These are phyloP conservation scores for Pugionium dolabratum DNA, from an alignment of 345 rosid species.

Conservation along the genomic window DNA sequence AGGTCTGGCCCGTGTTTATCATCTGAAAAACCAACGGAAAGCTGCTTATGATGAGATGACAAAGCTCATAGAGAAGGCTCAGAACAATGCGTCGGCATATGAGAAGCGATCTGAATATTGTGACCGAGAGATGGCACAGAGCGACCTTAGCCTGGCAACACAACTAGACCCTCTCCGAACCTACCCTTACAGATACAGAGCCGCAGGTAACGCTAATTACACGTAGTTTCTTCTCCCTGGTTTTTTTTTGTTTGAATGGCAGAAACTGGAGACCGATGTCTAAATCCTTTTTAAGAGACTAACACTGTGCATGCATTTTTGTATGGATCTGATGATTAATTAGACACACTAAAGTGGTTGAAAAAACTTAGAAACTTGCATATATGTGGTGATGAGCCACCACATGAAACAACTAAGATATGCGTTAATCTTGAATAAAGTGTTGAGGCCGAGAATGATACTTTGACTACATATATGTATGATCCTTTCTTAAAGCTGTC, in stretches of 20 bases:
- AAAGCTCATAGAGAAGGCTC: conserved; percentile 84
- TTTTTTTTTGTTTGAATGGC: conserved; percentile 1
- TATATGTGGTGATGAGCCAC: neutral
- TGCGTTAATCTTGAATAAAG: neutral
- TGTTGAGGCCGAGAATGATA: neutral
- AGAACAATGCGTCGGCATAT: conserved; percentile 84
- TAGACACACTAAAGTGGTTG: neutral
- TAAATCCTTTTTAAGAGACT: conserved; percentile 2
- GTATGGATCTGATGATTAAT: neutral
- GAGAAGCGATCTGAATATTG: conserved; percentile 98
- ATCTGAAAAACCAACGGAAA: conserved; percentile 78
- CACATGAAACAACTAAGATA: conserved; percentile 16
- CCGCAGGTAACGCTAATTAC: conserved; percentile 61
- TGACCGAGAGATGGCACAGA: conserved; percentile 89
- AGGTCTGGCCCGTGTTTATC: conserved; percentile 89
- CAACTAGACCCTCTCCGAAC: conserved; percentile 89
- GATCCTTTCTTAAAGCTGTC: neutral
- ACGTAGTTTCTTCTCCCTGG: conserved; percentile 2
- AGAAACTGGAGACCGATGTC: neutral
- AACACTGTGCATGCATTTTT: neutral
- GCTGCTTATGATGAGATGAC: conserved; percentile 98
- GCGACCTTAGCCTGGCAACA: conserved; percentile 76
- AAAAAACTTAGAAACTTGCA: neutral
- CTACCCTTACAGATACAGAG: conserved; percentile 97
- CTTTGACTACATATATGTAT: neutral